These are phyloP conservation scores for Rubia occidens DNA, from an alignment of 305 asterid species.

Conservation along the genomic window DNA sequence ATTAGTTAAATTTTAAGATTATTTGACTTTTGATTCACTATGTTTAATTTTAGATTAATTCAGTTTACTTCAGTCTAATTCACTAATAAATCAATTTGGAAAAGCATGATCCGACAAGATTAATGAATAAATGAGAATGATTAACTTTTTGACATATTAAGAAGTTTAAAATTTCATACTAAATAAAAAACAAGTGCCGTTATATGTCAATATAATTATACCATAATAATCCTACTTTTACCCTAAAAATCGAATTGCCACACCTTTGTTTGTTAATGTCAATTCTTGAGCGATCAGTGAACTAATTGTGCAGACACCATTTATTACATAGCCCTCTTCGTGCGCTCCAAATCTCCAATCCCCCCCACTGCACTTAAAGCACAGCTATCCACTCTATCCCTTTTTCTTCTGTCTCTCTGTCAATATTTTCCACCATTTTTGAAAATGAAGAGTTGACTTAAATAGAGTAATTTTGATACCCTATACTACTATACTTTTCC, in stretches of 20 bases:
- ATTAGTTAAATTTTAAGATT: no score
- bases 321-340: slow-evolving; percentile 18
- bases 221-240: no score
- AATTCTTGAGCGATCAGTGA: slow-evolving; percentile 4
- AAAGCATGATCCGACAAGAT: no score
- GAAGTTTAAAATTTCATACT: not conserved
- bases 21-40: no score
- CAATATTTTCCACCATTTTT: not conserved
- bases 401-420: slow-evolving; percentile 1
- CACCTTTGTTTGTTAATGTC: not conserved
- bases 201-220: no score
- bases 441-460: slow-evolving; percentile 17
- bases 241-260: not conserved
- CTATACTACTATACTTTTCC: not conserved
- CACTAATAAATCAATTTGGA: no score
- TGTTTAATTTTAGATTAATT: no score
- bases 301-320: slow-evolving; percentile 9
- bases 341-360: slow-evolving; percentile 23
- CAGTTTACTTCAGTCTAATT: no score
- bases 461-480: not conserved
- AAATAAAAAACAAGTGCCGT: no score
- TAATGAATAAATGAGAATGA: not conserved
- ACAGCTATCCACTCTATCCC: slow-evolving; percentile 5
- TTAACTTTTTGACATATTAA: not conserved
- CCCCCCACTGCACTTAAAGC: slow-evolving; percentile 14